Evolutionary conservation across 306 rosid genomes (phyloP), one percentile per base, ranked within the genome.

Genomic region (Neltuma alba): DNA sequence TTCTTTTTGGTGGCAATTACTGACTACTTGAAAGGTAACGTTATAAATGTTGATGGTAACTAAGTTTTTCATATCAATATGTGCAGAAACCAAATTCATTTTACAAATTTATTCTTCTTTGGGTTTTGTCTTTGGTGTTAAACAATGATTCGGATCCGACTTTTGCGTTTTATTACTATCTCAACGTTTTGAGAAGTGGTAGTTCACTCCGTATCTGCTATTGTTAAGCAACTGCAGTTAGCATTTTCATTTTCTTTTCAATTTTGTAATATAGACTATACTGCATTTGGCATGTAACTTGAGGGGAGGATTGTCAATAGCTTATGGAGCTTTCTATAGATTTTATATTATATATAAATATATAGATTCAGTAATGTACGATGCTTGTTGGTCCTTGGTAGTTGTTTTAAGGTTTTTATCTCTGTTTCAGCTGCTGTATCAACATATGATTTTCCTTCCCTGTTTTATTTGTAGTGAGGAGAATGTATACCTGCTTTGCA

Each of bases 401-500:
- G 54, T 47, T 47, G 54, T 52, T 44, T 20, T 18, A 52, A 52
- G 58, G 25, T 52, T 52, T 48, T 7, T 52, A 20, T 8, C 27
- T 10, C 25, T 52, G 7, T 25, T 33, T 15, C 20, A 72, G 72
- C 72, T 48, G 62, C 61, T 42, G 9, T 31, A 64, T 52, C 68
- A 37, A 48, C 67, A 58, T 65, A 9, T 76, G 54, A 31, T 42
- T 67, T 41, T 48, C 45, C 18, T 12, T 45, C 21, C n/a, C 0
- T 30, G 7, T 78, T 63, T 63, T 73, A 33, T 76, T 70, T 85
- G 81, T 52, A 92, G 97, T 64, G 98, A 94, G 92, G 98, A 92
- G 92, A 94, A 94, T 72, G 97, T 85, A 16, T 88, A 85, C 74
- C 83, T 88, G 61, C 92, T 92, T 57, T 89, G 97, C 91, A 91